A percentile compares a stretch with the other conserved stretches of the same genome.
These are phyloP conservation scores for Leucoagaricus sp. DNA, from an alignment of 1,284 basidiomycete species.

Conservation along the genomic window DNA sequence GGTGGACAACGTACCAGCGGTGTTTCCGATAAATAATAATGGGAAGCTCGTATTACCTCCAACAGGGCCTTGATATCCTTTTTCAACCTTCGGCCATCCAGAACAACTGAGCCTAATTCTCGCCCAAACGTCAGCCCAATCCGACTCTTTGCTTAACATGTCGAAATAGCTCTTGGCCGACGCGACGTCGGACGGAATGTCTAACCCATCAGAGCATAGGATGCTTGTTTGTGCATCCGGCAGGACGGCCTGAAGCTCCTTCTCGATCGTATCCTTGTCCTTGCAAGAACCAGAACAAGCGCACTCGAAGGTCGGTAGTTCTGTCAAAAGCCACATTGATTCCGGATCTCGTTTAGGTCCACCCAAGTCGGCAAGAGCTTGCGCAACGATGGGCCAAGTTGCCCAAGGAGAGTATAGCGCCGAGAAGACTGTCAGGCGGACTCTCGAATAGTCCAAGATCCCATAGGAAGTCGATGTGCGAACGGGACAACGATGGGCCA, in stretches of 20 bases:
- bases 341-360: constrained; percentile 29
- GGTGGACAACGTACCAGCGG: constrained; percentile 32
- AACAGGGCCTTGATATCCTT: constrained; percentile 39
- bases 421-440: constrained; percentile 32
- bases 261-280: constrained; percentile 21
- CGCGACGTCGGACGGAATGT: constrained; percentile 29
- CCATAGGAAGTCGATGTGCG: constrained; percentile 25
- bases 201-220: constrained; percentile 42
- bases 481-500: no score
- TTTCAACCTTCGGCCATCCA: constrained; percentile 36
- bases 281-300: constrained; percentile 1
- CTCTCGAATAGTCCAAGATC: constrained; percentile 29
- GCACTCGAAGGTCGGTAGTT: constrained; percentile 31
- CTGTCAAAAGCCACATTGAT: constrained; percentile 27
- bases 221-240: constrained; percentile 34
- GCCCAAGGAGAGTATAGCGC: constrained; percentile 37
- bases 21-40: constrained; percentile 40
- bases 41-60: constrained; percentile 39
- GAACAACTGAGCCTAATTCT: constrained; percentile 29
- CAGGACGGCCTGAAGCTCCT: constrained; percentile 14
- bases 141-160: constrained; percentile 23
- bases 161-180: constrained; percentile 31
- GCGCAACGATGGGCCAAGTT: constrained; percentile 34
- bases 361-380: constrained; percentile 39
- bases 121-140: constrained; percentile 36